These are phyloP conservation scores for Cladophialophora yegresii DNA, from an alignment of 2,329 filamentous ascomycete species.

Conservation along the genomic window DNA sequence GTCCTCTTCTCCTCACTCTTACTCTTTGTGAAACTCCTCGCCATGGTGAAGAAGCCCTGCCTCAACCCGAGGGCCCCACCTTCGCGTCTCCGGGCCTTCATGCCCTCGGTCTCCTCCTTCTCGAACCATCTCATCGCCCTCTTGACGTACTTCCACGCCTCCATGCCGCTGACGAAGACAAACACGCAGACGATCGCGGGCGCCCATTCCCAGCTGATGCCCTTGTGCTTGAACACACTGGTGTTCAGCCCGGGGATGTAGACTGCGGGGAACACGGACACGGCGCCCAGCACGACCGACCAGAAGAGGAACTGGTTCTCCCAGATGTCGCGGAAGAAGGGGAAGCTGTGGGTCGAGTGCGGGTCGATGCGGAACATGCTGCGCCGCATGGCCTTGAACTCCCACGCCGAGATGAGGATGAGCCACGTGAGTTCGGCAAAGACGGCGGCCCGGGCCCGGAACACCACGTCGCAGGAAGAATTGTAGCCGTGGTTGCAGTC, in stretches of 20 bases:
- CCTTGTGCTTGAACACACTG: conserved; percentile 64
- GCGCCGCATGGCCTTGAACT: conserved; percentile 72
- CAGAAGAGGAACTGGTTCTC: conserved; percentile 71
- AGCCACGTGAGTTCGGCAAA: conserved; percentile 76
- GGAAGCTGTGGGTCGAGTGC: conserved; percentile 53
- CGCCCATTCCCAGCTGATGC: conserved; percentile 67
- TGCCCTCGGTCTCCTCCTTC: conserved; percentile 39
- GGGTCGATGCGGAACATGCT: conserved; percentile 68
- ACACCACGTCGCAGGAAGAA: conserved; percentile 55
- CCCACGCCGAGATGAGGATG: conserved; percentile 74
- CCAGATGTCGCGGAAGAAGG: conserved; percentile 63
- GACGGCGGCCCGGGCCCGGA: conserved; percentile 70
- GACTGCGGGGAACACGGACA: conserved; percentile 59
- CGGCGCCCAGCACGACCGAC: conserved; percentile 59
- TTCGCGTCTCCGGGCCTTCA: conserved; percentile 35
- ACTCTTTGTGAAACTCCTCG: conserved; percentile 38
- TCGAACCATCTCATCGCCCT: conserved; percentile 43
- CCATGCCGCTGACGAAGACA: conserved; percentile 63
- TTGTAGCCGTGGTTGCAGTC: conserved; percentile 58
- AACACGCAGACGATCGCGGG: conserved; percentile 58
- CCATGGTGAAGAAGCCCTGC: conserved; percentile 42
- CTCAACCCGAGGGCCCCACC: conserved; percentile 35
- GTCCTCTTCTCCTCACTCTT: conserved; percentile 37
- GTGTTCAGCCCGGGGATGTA: conserved; percentile 68
- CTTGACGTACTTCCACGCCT: conserved; percentile 68